These are phyloP conservation scores for Cercis canadensis DNA, from an alignment of 306 rosid genomes.

Conservation along the genomic window DNA sequence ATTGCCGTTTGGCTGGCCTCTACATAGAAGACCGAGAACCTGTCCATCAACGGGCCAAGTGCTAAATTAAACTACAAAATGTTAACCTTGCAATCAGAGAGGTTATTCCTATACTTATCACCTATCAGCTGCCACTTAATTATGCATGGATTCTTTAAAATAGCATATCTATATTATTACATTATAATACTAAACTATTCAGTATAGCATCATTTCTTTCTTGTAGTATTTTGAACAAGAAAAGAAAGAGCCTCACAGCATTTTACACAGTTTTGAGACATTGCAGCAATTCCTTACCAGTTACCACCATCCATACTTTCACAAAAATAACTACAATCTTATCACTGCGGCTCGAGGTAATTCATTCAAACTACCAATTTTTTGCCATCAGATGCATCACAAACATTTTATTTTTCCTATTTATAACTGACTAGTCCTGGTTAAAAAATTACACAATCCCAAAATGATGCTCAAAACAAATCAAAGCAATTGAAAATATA, in stretches of 20 bases:
- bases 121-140: constrained; percentile 13
- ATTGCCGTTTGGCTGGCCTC: constrained; percentile 57
- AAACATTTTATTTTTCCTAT: neutral
- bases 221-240: constrained; percentile 1
- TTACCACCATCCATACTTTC: neutral
- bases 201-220: constrained; percentile 1
- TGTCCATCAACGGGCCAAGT: constrained; percentile 50
- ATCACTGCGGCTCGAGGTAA: neutral
- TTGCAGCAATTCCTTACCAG: too few species aligned
- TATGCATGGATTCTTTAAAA: neutral
- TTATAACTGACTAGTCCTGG: neutral
- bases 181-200: constrained; percentile 14
- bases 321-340: neutral
- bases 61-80: constrained; percentile 18
- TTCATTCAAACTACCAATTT: neutral
- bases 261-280: too few species aligned
- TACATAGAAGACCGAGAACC: constrained; percentile 85
- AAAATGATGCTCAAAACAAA: neutral
- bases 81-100: neutral
- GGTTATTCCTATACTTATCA: constrained; percentile 21
- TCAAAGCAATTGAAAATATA: neutral
- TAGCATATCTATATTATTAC: neutral
- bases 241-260: too few species aligned
- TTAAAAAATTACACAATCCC: neutral
- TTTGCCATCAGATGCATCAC: neutral